Evolutionary conservation across 2,329 filamentous ascomycete genomes (phyloP), one percentile per base, ranked within the genome.

Genomic region (Aspergillus sp.): DNA sequence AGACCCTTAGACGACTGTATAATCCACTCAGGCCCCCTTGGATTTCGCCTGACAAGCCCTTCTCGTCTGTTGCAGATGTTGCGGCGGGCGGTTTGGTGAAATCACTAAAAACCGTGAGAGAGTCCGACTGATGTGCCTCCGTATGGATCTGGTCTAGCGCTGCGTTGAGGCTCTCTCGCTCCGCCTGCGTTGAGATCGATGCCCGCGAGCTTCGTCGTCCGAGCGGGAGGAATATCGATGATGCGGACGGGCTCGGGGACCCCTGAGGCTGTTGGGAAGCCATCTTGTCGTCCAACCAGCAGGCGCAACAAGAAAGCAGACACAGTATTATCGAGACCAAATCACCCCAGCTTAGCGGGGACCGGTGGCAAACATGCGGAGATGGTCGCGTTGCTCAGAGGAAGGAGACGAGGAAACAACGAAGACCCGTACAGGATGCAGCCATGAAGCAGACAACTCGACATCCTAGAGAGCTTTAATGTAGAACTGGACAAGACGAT

Each of bases 41-140:
- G 14, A 91, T 60, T 37, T 93, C 86, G 15, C 78, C 75, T 0
- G 80, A 69, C 24, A 84, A 67, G 6, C 74, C 74, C 54, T 85
- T 86, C 37, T 68, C 75, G 47, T 93, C 86, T 15, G 69, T 61
- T 2, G 71, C 66, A 1, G 74, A 63, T 1, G 72, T 67, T 2
- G 82, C 78, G 4, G 80, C 78, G 1, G 80, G 72, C 1, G 63
- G 64, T 33, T 52, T 57, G 5, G 82, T 83, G 50, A 93, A 88
- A 52, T 95, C 88, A 61, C 93, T 93, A 62, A 96, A 96, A 6
- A 86, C 93, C 2, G 89, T 96, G 29, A 96, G 69, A 20, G 78
- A 75, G 41, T 82, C 82, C 20, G 83, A 83, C 54, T 84, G 82
- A 51, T 83, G 93, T n/a, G 88, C 86, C 4, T 83, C 79, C 31